A percentile compares a stretch with the other conserved stretches of the same genome.
phyloP scores from a whole-genome alignment of 2,329 filamentous ascomycete genomes.

The Geosmithia morbida region DNA sequence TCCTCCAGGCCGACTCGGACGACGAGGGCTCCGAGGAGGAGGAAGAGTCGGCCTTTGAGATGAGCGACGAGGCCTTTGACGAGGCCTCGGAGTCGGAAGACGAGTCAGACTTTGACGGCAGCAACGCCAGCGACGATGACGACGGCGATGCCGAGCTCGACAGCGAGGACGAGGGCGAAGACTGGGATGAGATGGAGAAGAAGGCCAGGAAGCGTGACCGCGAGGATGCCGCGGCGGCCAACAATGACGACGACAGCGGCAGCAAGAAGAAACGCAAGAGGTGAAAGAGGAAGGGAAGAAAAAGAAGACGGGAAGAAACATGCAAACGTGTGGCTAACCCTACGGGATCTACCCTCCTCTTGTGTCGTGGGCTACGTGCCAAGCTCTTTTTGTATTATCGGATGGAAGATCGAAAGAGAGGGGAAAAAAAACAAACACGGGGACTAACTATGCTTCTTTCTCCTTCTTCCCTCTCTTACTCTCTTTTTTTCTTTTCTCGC shows the following conservation, averaged over 20 bases:
- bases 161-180: slow-evolving; percentile 66
- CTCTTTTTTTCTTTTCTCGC: no score
- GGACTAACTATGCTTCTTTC: no score
- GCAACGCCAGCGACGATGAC: slow-evolving; percentile 72
- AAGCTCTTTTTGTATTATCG: no score
- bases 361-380: no score
- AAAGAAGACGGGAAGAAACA: no score
- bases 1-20: slow-evolving; percentile 78
- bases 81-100: slow-evolving; percentile 67
- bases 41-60: slow-evolving; percentile 86
- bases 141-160: slow-evolving; percentile 45
- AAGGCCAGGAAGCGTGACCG: slow-evolving; percentile 80
- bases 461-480: no score
- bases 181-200: slow-evolving; percentile 89
- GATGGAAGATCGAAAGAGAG: no score
- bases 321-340: no score
- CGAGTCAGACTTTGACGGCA: slow-evolving; percentile 75
- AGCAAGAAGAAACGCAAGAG: slow-evolving; percentile 43
- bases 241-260: slow-evolving; percentile 44
- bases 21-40: slow-evolving; percentile 73
- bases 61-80: slow-evolving; percentile 74
- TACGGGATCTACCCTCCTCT: no score
- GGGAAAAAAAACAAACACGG: no score
- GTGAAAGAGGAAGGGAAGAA: no score
- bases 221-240: slow-evolving; percentile 36